These are phyloP conservation scores for Leccinum arenicola DNA, from an alignment of 768 basidiomycete species.

Conservation along the genomic window DNA sequence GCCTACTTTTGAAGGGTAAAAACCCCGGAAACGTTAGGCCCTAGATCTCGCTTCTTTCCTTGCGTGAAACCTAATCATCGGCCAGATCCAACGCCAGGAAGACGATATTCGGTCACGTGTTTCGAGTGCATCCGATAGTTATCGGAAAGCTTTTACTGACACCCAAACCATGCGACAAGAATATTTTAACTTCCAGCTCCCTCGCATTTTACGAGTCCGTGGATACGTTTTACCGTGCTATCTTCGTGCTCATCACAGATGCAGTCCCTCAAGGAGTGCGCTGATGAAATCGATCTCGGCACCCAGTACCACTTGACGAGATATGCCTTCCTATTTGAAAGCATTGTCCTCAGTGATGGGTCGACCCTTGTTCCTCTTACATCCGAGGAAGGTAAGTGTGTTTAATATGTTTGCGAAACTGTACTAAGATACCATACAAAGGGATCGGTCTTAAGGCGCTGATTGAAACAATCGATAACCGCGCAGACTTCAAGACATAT, in stretches of 20 bases:
- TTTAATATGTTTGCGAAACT: neutral
- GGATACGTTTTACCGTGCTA: neutral
- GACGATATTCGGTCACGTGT: slow-evolving; percentile 89
- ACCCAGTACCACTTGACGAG: slow-evolving; percentile 95
- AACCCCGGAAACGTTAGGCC: slow-evolving; percentile 77
- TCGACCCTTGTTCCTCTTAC: slow-evolving; percentile 73
- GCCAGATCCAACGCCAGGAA: slow-evolving; percentile 85
- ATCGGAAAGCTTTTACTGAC: slow-evolving; percentile 80
- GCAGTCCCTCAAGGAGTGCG: slow-evolving; percentile 89
- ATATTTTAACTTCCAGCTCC: slow-evolving; percentile 96
- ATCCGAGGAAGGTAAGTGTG: slow-evolving; percentile 58
- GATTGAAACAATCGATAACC: slow-evolving; percentile 90
- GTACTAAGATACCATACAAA: slow-evolving; percentile 20
- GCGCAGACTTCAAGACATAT: slow-evolving; percentile 90
- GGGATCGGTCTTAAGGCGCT: slow-evolving; percentile 79
- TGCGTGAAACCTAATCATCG: slow-evolving; percentile 6
- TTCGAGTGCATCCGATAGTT: slow-evolving; percentile 82
- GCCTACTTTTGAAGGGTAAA: slow-evolving; percentile 85
- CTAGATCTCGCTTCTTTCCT: slow-evolving; percentile 6
- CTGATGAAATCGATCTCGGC: slow-evolving; percentile 96
- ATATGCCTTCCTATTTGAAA: slow-evolving; percentile 94
- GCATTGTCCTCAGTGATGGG: slow-evolving; percentile 85
- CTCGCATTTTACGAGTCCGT: slow-evolving; percentile 86
- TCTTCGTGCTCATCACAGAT: slow-evolving; percentile 11
- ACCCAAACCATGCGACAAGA: slow-evolving; percentile 91